Conservation (phyloP, 1,284 basidiomycete species). For the Heterobasidion irregulare region DNA sequence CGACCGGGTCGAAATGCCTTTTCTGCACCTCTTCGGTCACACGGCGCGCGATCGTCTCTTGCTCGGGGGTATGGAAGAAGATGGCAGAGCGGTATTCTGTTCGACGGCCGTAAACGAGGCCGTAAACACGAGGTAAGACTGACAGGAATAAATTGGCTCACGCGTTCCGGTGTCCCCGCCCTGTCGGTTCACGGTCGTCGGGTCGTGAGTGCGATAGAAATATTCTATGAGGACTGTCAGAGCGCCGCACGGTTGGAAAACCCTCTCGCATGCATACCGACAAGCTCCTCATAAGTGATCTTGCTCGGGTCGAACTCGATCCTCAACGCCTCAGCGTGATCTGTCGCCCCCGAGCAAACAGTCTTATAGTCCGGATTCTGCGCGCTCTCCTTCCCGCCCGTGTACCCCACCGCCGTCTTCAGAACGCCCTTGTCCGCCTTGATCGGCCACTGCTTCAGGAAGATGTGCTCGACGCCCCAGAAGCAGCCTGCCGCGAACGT, state of each 20-base stretch:
- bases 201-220: conserved; percentile 93
- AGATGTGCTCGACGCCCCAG: conserved; percentile 86
- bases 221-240: conserved; percentile 48
- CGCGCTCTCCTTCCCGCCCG: conserved; percentile 57
- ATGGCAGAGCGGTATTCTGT: conserved; percentile 92
- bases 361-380: conserved; percentile 60
- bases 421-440: conserved; percentile 59
- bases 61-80: conserved; percentile 76
- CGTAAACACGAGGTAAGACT: background rate
- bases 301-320: conserved; percentile 80
- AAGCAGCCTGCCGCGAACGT: conserved; percentile 70
- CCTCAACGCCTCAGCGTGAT: conserved; percentile 85
- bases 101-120: background rate
- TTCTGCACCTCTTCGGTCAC: conserved; percentile 84
- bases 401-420: conserved; percentile 75
- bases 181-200: conserved; percentile 77
- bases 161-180: conserved; percentile 74
- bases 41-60: conserved; percentile 65
- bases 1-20: conserved; percentile 73
- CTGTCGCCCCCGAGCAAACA: conserved; percentile 78
- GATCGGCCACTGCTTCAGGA: conserved; percentile 73
- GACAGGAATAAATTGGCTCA: conserved; percentile 30
- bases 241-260: background rate
- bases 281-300: conserved; percentile 77
- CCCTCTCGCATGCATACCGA: conserved; percentile 35